Evolutionary conservation across 768 basidiomycete genomes (phyloP).

Genomic region (Agrocybe pediades): DNA sequence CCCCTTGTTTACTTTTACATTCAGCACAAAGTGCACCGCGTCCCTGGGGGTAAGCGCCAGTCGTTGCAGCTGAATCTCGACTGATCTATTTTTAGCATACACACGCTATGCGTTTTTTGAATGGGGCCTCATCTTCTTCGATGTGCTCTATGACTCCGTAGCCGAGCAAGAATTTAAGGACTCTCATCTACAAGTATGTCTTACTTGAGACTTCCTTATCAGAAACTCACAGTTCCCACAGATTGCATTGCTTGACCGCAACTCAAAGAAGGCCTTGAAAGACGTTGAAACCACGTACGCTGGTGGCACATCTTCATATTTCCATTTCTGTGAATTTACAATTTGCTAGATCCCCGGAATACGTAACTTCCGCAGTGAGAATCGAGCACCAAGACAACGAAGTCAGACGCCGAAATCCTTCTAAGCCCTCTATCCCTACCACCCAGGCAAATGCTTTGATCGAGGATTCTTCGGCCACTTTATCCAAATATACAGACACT

Average conservation of each 20-base stretch:
- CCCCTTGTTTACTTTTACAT: slow-evolving; percentile 86
- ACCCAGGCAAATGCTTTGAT: too few relatives aligned
- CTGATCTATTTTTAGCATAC: slow-evolving; percentile 58
- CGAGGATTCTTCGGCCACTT: too few relatives aligned
- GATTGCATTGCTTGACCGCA: slow-evolving; percentile 27
- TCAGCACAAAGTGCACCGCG: slow-evolving; percentile 76
- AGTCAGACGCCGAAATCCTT: slow-evolving; percentile 7
- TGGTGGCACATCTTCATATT: not conserved
- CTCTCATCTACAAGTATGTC: slow-evolving; percentile 52
- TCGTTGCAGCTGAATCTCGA: not conserved
- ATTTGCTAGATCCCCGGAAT: slow-evolving; percentile 25
- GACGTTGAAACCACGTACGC: slow-evolving; percentile 19
- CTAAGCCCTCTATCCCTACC: not conserved
- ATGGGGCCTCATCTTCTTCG: slow-evolving; percentile 79
- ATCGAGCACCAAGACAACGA: slow-evolving; percentile 1
- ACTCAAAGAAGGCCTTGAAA: slow-evolving; percentile 3
- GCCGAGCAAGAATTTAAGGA: slow-evolving; percentile 59
- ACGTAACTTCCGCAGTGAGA: slow-evolving; percentile 11
- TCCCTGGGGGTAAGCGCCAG: slow-evolving; percentile 68
- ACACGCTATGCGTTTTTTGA: slow-evolving; percentile 86
- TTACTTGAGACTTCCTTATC: not conserved
- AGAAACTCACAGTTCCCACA: slow-evolving; percentile 11
- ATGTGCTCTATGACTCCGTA: slow-evolving; percentile 74
- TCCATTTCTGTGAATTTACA: not conserved
- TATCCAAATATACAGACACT: too few relatives aligned